These are phyloP conservation scores for Xylaria nigripes DNA, from an alignment of 495 filamentous ascomycete genomes.

Conservation along the genomic window DNA sequence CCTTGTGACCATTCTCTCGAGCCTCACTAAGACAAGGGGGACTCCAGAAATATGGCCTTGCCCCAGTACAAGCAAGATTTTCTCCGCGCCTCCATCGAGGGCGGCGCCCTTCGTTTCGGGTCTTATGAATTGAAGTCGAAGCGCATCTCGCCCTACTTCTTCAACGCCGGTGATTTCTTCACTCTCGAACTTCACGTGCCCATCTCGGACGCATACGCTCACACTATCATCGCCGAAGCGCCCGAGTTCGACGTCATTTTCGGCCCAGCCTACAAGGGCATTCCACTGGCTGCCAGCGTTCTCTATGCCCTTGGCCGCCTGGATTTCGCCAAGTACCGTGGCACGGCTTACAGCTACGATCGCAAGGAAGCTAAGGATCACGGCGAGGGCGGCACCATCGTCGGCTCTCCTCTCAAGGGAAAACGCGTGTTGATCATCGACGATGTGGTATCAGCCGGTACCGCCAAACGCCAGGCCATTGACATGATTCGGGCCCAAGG, in stretches of 20 bases:
- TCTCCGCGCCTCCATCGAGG: conserved; percentile 60
- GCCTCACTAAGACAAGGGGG: not conserved
- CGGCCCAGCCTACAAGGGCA: conserved; percentile 94
- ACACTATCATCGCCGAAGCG: conserved; percentile 47
- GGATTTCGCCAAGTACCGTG: conserved; percentile 44
- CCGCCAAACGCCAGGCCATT: conserved; percentile 85
- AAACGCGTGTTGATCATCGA: conserved; percentile 85
- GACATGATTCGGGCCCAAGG: conserved; percentile 73
- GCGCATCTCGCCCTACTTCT: conserved; percentile 95
- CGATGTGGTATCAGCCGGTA: conserved; percentile 93
- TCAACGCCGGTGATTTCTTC: conserved; percentile 87
- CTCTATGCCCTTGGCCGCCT: conserved; percentile 59
- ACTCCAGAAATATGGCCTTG: conserved; percentile 38
- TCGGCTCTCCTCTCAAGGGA: conserved; percentile 73
- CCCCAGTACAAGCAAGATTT: conserved; percentile 54
- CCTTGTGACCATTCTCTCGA: not conserved
- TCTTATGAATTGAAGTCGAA: conserved; percentile 84
- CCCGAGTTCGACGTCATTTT: conserved; percentile 62
- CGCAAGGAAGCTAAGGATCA: conserved; percentile 92
- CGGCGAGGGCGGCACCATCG: conserved; percentile 86
- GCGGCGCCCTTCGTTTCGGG: conserved; percentile 79
- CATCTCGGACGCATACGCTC: conserved; percentile 71
- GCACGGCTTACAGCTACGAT: conserved; percentile 80
- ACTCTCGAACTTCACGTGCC: conserved; percentile 62
- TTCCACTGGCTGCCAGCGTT: conserved; percentile 70